These are phyloP conservation scores for Candida ipomoeae DNA, from an alignment of 805 yeast species.

Conservation along the genomic window DNA sequence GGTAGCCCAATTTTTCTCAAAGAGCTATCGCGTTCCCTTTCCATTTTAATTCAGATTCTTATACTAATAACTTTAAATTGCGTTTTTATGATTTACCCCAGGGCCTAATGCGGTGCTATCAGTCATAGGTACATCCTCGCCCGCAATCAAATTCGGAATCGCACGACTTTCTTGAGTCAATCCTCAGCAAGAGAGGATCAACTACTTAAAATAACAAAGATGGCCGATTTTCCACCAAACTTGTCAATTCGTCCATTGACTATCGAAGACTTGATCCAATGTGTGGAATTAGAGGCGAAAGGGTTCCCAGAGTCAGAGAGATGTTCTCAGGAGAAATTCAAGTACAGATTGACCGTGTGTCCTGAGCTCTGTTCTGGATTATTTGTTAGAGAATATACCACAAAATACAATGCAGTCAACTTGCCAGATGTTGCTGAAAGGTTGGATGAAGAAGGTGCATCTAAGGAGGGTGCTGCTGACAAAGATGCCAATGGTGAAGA, in stretches of 20 bases:
- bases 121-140: not conserved
- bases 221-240: conserved; percentile 46
- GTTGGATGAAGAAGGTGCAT: conserved; percentile 24
- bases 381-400: conserved; percentile 65
- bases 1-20: no score
- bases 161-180: not conserved
- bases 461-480: conserved; percentile 10
- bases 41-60: no score
- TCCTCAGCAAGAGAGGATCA: not conserved
- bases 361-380: conserved; percentile 91
- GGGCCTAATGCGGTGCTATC: not conserved
- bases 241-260: conserved; percentile 31
- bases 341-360: conserved; percentile 71
- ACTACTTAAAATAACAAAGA: conserved; percentile 7
- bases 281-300: conserved; percentile 53
- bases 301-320: conserved; percentile 75
- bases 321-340: conserved; percentile 54
- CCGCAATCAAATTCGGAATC: not conserved
- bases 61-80: no score
- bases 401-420: conserved; percentile 40
- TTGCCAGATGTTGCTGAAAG: conserved; percentile 38
- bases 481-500: conserved; percentile 21
- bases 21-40: no score
- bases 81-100: not conserved
- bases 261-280: conserved; percentile 57